phyloP scores from a whole-genome alignment of 1,139 yeast genomes.

The Saccharomyces hybrid region DNA sequence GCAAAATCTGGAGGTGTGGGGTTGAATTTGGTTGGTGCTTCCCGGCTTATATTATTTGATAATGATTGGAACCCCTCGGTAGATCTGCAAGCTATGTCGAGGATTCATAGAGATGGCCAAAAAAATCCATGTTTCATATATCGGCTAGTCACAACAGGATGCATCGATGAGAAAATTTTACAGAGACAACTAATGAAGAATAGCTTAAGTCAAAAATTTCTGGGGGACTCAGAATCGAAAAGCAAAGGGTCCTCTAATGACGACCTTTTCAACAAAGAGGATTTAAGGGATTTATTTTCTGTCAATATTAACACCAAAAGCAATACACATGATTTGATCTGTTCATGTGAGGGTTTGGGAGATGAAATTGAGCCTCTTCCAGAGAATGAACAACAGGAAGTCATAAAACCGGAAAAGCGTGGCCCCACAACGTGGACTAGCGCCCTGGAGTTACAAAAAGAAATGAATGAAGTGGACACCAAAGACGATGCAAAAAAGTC shows the following conservation, averaged over 20 bases:
- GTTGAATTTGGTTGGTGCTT: conserved; percentile 81
- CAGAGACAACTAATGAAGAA: conserved; percentile 88
- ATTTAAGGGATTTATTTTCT: conserved; percentile 68
- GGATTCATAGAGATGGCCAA: conserved; percentile 94
- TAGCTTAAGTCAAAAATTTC: conserved; percentile 69
- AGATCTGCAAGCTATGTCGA: conserved; percentile 91
- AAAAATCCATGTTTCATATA: conserved; percentile 69
- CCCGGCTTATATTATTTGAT: conserved; percentile 73
- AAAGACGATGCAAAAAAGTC: conserved; percentile 31
- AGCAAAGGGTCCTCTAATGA: conserved; percentile 39
- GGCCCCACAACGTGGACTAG: conserved; percentile 38
- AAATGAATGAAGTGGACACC: conserved; percentile 27
- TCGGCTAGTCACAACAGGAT: conserved; percentile 76
- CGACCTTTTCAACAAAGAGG: conserved; percentile 52
- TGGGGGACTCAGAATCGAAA: conserved; percentile 38
- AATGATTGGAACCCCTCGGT: conserved; percentile 94
- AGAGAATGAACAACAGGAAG: conserved; percentile 11
- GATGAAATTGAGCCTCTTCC: conserved; percentile 17
- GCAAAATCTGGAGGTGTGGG: conserved; percentile 96
- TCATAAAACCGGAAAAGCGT: conserved; percentile 13
- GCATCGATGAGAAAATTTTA: conserved; percentile 88
- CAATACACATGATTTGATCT: conserved; percentile 79
- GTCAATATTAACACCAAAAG: conserved; percentile 46
- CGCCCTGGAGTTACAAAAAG: conserved; percentile 43
- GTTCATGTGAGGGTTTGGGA: conserved; percentile 52